Conservation (phyloP, 768 basidiomycete genomes). For the Tricholoma saponaceum region DNA sequence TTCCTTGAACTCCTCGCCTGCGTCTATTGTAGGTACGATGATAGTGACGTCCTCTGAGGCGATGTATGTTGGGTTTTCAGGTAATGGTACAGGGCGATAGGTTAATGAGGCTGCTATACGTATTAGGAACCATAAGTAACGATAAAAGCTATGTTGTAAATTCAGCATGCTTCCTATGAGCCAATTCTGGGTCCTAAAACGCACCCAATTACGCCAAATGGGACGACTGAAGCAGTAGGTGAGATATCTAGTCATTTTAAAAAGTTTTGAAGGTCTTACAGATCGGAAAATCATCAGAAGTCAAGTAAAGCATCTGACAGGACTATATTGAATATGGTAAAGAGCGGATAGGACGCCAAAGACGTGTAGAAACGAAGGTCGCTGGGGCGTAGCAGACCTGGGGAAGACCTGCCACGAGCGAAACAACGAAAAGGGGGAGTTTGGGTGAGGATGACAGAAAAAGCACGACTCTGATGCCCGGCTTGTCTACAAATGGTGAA, state of each 20-base stretch:
- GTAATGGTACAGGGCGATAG: constrained; percentile 87
- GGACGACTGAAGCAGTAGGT: constrained; percentile 58
- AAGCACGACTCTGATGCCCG: background rate
- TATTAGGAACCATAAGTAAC: constrained; percentile 90
- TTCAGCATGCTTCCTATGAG: constrained; percentile 10
- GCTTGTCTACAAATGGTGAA: background rate
- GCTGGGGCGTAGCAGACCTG: background rate
- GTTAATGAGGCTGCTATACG: constrained; percentile 73
- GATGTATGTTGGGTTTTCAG: constrained; percentile 86
- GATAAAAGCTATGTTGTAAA: constrained; percentile 65
- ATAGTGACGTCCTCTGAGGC: constrained; percentile 93
- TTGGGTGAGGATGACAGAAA: constrained; percentile 5
- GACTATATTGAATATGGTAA: constrained; percentile 24
- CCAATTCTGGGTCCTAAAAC: constrained; percentile 13
- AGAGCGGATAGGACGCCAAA: constrained; percentile 38
- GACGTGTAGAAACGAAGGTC: constrained; percentile 21
- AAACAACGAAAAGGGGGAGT: constrained; percentile 1
- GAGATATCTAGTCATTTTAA: constrained; percentile 6
- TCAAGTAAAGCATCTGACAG: constrained; percentile 76
- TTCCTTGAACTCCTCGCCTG: constrained; percentile 93
- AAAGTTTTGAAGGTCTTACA: constrained; percentile 53
- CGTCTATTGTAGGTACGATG: constrained; percentile 94
- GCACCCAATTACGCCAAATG: constrained; percentile 86
- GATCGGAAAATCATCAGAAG: constrained; percentile 86
- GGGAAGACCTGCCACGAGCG: background rate